Base-by-base conservation (phyloP, 2,329 filamentous ascomycete species). In the Aspergillus phoenicis region DNA sequence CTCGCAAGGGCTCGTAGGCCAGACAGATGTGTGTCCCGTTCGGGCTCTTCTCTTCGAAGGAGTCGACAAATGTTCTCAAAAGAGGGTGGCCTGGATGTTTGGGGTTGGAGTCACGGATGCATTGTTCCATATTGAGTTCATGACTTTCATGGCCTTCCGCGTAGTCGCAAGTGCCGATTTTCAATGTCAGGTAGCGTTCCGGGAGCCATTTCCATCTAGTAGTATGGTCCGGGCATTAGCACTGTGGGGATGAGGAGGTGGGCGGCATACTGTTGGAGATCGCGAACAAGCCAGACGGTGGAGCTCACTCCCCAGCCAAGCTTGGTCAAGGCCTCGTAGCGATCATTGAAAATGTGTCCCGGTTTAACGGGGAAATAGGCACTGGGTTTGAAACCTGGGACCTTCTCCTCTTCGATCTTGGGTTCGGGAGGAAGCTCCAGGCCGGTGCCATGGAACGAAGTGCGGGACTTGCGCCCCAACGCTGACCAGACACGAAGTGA, bases 1-100 rank as follows among this genome's bases (percentile, higher is more conserved):
- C 74, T 36, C 74, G 66, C 62, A 77, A 64, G 0, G 74, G 70
- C 48, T 75, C 68, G 51, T 74, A 75, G 4, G 71, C 74, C 24
- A 78, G 66, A 48, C 74, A 75, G 15, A 70, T 10, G 56, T 78
- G 72, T 17, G 41, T 43, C 8, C 41, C 41, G 17, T 43, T 20
- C 8, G 41, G 41, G 41, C 41, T 43, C 13, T 22, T 22, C 17
- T 43, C 41, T 43, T 43, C 41, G 17, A 43, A 43, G 3, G 41
- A 43, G 8, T 43, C 41, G 17, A 43, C 11, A 3, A 43, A 43
- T 4, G 41, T 43, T 17, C 41, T 43, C 11, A 6, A 4, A 11
- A 22, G 2, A 20, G 17, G 8, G 41, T 43, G 41, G 41, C 41
- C 41, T 10, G 13, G 5, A 13, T 43, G 17, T 10, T 43, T 11